phyloP scores from a whole-genome alignment of 2,329 filamentous ascomycete species.

The Pyrenophora graminea region DNA sequence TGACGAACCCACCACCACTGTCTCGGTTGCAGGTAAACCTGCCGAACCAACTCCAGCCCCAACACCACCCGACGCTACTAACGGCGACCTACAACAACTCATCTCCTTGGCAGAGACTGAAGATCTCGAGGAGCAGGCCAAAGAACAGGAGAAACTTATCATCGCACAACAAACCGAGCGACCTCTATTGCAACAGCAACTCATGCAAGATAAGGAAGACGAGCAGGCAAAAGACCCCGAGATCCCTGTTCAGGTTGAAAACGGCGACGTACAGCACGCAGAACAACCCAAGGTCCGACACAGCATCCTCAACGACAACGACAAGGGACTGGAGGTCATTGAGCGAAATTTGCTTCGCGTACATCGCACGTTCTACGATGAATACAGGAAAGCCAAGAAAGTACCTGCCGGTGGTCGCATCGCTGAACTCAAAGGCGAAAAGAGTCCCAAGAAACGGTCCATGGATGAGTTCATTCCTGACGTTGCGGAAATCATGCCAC shows the following conservation, averaged over 20 bases:
- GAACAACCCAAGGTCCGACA: constrained; percentile 61
- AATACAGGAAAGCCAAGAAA: constrained; percentile 67
- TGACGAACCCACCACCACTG: constrained; percentile 17
- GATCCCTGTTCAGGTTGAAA: constrained; percentile 45
- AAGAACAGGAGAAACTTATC: constrained; percentile 84
- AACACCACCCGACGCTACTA: constrained; percentile 52
- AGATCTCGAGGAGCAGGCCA: constrained; percentile 75
- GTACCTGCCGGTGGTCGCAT: constrained; percentile 52
- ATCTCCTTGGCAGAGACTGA: constrained; percentile 75
- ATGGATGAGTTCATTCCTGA: constrained; percentile 72
- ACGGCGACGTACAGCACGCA: constrained; percentile 42
- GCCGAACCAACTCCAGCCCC: constrained; percentile 23
- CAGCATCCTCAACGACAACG: constrained; percentile 83
- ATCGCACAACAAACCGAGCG: constrained; percentile 88
- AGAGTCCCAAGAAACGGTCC: constrained; percentile 53
- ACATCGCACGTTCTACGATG: constrained; percentile 79
- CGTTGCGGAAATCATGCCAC: constrained; percentile 80
- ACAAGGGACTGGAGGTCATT: constrained; percentile 77
- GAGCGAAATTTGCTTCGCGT: constrained; percentile 75
- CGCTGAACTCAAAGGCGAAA: constrained; percentile 57
- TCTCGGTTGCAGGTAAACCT: constrained; percentile 30
- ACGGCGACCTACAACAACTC: constrained; percentile 72
- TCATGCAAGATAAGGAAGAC: constrained; percentile 84
- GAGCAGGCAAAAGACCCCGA: constrained; percentile 61
- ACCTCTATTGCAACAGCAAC: constrained; percentile 88